phyloP scores from a whole-genome alignment of 1,284 basidiomycete species.

The Inonotus hispidus region DNA sequence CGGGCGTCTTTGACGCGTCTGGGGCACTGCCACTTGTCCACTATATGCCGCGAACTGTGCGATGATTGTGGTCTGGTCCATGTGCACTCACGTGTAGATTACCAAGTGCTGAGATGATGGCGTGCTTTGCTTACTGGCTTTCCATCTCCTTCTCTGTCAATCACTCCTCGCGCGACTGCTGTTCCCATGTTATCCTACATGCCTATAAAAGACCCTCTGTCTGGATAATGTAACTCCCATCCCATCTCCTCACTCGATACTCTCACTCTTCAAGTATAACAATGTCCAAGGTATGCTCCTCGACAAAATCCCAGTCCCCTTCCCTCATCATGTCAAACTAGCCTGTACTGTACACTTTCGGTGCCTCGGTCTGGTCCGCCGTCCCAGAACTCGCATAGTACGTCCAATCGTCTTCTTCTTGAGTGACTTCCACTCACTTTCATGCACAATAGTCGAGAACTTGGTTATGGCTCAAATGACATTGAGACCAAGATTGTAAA shows the following conservation, averaged over 20 bases:
- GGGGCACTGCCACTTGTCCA: too few species aligned
- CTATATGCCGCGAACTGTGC: too few species aligned
- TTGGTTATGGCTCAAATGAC: slow-evolving; percentile 34
- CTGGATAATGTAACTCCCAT: not conserved
- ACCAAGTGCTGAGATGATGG: not conserved
- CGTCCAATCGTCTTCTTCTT: not conserved
- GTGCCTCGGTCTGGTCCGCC: slow-evolving; percentile 44
- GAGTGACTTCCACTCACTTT: not conserved
- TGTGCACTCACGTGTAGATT: not conserved
- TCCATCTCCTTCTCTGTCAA: not conserved
- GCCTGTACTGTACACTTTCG: slow-evolving; percentile 38
- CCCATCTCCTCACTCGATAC: not conserved
- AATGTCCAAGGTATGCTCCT: not conserved
- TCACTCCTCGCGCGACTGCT: not conserved
- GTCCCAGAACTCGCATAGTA: slow-evolving; percentile 46
- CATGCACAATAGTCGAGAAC: slow-evolving; percentile 33
- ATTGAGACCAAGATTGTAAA: slow-evolving; percentile 36
- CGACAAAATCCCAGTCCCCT: not conserved
- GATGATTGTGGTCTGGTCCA: not conserved
- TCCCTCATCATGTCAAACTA: not conserved
- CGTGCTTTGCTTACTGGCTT: not conserved
- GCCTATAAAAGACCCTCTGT: not conserved
- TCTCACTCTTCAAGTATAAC: not conserved
- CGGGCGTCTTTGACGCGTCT: not conserved
- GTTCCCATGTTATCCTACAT: not conserved